phyloP scores from a whole-genome alignment of 306 rosid species.

The Alnus rubra region DNA sequence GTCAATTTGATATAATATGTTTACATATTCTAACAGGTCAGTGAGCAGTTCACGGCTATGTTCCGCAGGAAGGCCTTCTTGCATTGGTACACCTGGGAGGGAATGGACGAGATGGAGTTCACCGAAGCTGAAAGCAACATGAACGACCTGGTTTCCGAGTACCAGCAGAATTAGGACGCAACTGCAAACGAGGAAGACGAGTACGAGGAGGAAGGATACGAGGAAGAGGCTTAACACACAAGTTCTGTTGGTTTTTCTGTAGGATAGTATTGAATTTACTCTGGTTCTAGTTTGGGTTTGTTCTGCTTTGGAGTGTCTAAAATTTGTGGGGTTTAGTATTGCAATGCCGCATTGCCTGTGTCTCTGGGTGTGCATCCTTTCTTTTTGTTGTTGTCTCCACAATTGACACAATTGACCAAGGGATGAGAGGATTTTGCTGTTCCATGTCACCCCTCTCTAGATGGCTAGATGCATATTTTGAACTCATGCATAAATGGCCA shows the following conservation, averaged over 20 bases:
- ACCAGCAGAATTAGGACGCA: constrained; percentile 66
- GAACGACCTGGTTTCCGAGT: constrained; percentile 57
- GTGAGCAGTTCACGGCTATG: constrained; percentile 63
- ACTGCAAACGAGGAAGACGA: constrained; percentile 57
- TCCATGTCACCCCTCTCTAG: no score
- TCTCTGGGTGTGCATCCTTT: background rate
- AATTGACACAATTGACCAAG: no score
- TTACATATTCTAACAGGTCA: no score
- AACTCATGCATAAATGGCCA: background rate
- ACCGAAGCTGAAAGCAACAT: constrained; percentile 61
- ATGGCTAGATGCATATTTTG: background rate
- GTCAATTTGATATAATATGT: no score
- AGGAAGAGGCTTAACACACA: constrained; percentile 1
- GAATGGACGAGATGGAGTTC: constrained; percentile 72
- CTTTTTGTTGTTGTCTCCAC: background rate
- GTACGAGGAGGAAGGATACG: constrained; percentile 45
- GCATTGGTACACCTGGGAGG: constrained; percentile 66
- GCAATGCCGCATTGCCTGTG: constrained; percentile 14
- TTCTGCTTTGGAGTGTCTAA: background rate
- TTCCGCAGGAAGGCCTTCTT: constrained; percentile 58
- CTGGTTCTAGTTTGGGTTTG: background rate
- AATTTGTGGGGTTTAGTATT: background rate
- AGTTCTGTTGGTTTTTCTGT: background rate
- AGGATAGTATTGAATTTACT: background rate
- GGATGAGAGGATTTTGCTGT: no score